Percentiles rank a stretch among this genome's conserved stretches.
Conservation (phyloP, 306 rosid species). For the Dalbergia cultrata region DNA sequence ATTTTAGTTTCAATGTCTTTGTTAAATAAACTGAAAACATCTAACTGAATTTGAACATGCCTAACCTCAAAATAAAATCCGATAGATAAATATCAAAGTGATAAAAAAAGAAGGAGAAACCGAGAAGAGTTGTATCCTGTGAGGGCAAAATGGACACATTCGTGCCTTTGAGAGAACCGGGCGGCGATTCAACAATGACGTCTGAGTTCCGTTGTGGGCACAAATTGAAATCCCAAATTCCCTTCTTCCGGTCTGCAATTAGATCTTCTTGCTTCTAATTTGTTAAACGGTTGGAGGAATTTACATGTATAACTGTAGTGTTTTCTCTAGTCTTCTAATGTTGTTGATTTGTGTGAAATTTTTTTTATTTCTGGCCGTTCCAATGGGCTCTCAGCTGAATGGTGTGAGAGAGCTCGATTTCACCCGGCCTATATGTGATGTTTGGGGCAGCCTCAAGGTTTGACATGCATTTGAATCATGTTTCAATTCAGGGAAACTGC, state of each 20-base stretch:
- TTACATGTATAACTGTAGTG: neutral
- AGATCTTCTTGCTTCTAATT: neutral
- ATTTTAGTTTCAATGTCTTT: too few relatives aligned
- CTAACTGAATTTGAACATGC: too few relatives aligned
- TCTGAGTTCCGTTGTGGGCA: constrained; percentile 81
- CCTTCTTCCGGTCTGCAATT: constrained; percentile 37
- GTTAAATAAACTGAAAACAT: too few relatives aligned
- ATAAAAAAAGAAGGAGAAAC: too few relatives aligned
- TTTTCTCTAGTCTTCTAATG: neutral
- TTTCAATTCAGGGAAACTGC: constrained; percentile 31
- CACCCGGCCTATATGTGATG: constrained; percentile 11
- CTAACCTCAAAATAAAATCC: too few relatives aligned
- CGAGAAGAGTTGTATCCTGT: too few relatives aligned
- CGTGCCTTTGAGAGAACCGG: constrained; percentile 71
- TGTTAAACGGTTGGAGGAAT: constrained; percentile 40
- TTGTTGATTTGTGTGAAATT: neutral
- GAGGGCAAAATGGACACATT: too few relatives aligned
- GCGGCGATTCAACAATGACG: constrained; percentile 48
- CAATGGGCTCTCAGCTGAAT: constrained; percentile 28
- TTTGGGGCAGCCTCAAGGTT: constrained; percentile 23
- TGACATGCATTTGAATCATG: neutral
- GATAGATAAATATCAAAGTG: too few relatives aligned
- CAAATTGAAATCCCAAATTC: constrained; percentile 37
- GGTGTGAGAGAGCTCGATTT: neutral
- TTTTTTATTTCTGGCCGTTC: constrained; percentile 9